Conservation (phyloP, 1,139 yeast species). For the Williopsis jadinii region DNA sequence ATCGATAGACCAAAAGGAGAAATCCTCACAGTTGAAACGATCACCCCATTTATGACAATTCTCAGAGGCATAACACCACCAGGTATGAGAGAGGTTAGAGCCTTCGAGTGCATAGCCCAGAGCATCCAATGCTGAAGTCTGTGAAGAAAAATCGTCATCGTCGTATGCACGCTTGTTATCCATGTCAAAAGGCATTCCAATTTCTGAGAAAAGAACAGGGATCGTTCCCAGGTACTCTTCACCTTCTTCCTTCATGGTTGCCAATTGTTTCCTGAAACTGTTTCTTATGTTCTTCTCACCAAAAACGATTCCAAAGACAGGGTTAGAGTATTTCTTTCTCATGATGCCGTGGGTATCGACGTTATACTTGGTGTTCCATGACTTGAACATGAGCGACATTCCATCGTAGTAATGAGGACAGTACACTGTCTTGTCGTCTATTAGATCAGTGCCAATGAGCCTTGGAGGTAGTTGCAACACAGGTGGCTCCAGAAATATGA, state of each 20-base stretch:
- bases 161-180: slow-evolving; percentile 63
- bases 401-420: slow-evolving; percentile 95
- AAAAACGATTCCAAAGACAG: slow-evolving; percentile 68
- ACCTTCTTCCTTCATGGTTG: slow-evolving; percentile 59
- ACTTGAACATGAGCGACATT: slow-evolving; percentile 80
- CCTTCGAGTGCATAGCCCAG: slow-evolving; percentile 72
- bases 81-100: slow-evolving; percentile 61
- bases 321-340: slow-evolving; percentile 68
- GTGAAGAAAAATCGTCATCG: slow-evolving; percentile 61
- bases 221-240: slow-evolving; percentile 48
- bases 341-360: slow-evolving; percentile 90
- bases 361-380: slow-evolving; percentile 70
- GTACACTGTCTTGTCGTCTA: slow-evolving; percentile 62
- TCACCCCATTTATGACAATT: slow-evolving; percentile 85
- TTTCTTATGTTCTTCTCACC: slow-evolving; percentile 77
- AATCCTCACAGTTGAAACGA: slow-evolving; percentile 88
- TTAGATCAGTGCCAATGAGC: slow-evolving; percentile 43
- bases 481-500: slow-evolving; percentile 75
- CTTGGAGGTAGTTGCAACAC: slow-evolving; percentile 76
- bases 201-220: slow-evolving; percentile 80
- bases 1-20: slow-evolving; percentile 77
- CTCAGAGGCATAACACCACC: slow-evolving; percentile 76
- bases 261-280: slow-evolving; percentile 60
- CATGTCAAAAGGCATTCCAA: slow-evolving; percentile 98
- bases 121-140: slow-evolving; percentile 81